phyloP scores from a whole-genome alignment of 2,329 filamentous ascomycete genomes.

The Ceratocystis ficicola region DNA sequence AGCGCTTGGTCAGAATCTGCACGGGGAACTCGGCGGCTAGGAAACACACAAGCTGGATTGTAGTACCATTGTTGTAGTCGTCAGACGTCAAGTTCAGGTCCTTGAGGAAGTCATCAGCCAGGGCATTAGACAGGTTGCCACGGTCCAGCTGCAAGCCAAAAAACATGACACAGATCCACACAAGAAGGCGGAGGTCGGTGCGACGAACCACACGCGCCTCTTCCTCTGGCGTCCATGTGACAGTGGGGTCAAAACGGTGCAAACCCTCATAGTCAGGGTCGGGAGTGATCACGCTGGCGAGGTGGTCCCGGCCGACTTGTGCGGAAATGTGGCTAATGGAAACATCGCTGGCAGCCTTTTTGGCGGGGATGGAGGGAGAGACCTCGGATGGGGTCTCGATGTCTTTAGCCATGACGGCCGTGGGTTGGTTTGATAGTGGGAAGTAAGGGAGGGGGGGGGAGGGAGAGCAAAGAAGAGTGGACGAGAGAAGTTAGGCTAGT shows the following conservation, averaged over 20 bases:
- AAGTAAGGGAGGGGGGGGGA: neutral
- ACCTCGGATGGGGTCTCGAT: constrained; percentile 12
- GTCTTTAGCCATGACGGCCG: constrained; percentile 14
- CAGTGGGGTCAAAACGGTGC: constrained; percentile 33
- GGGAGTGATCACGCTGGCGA: constrained; percentile 25
- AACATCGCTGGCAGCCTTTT: neutral
- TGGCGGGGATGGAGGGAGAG: neutral
- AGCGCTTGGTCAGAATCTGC: constrained; percentile 44
- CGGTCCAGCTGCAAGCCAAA: constrained; percentile 53
- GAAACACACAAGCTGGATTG: constrained; percentile 44
- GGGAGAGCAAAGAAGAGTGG: neutral
- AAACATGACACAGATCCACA: constrained; percentile 41
- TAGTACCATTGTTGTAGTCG: constrained; percentile 48
- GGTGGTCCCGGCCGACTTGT: constrained; percentile 11
- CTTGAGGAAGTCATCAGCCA: constrained; percentile 48
- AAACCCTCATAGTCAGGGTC: constrained; percentile 32
- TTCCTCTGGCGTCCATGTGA: constrained; percentile 43
- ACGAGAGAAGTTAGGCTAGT: neutral
- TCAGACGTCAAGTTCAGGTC: constrained; percentile 39
- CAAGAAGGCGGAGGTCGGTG: constrained; percentile 33
- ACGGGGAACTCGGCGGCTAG: constrained; percentile 46
- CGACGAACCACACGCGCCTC: constrained; percentile 42
- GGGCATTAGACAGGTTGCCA: constrained; percentile 50
- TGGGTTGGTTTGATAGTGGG: neutral
- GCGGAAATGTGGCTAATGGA: constrained; percentile 14